A percentile compares a stretch with the other conserved stretches of the same genome.
Conservation (phyloP, 352 stramenopile genomes). For the Phytophthora tentaculata region DNA sequence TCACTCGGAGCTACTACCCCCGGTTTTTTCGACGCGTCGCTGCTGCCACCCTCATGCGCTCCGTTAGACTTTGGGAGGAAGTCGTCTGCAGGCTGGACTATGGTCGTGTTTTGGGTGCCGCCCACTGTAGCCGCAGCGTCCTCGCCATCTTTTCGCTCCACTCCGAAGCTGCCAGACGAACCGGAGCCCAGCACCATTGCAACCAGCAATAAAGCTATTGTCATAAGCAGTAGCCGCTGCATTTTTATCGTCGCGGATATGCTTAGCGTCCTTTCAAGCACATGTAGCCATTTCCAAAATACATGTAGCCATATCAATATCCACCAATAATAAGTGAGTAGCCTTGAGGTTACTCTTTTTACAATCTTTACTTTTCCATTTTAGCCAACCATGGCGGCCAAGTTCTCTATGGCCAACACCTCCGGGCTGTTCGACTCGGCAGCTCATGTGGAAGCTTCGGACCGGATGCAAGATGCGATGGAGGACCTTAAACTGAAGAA, state of each 20-base stretch:
- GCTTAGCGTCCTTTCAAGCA: slow-evolving; percentile 6
- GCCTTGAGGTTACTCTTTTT: neutral
- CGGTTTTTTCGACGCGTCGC: slow-evolving; percentile 2
- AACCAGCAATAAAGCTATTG: slow-evolving; percentile 3
- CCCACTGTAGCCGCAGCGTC: slow-evolving; percentile 7
- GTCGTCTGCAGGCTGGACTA: slow-evolving; percentile 25
- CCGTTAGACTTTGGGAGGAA: slow-evolving; percentile 10
- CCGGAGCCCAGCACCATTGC: slow-evolving; percentile 4
- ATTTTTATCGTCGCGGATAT: slow-evolving; percentile 13
- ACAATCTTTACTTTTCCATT: slow-evolving; percentile 4
- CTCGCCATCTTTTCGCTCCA: neutral
- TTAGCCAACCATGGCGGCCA: slow-evolving; percentile 61
- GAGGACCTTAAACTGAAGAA: slow-evolving; percentile 75
- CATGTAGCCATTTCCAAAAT: neutral
- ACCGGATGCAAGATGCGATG: slow-evolving; percentile 78
- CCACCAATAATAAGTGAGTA: slow-evolving; percentile 5
- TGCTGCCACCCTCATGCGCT: neutral
- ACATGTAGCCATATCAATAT: neutral
- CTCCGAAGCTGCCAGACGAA: slow-evolving; percentile 7
- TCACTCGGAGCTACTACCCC: slow-evolving; percentile 18
- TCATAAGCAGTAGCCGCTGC: slow-evolving; percentile 14
- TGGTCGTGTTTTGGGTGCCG: slow-evolving; percentile 16
- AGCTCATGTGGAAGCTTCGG: slow-evolving; percentile 71
- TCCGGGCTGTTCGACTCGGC: slow-evolving; percentile 75
- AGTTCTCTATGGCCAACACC: slow-evolving; percentile 83